Evolutionary conservation across 2,329 filamentous ascomycete genomes (phyloP).

Genomic region (Ophiocordyceps camponoti-leonardi): DNA sequence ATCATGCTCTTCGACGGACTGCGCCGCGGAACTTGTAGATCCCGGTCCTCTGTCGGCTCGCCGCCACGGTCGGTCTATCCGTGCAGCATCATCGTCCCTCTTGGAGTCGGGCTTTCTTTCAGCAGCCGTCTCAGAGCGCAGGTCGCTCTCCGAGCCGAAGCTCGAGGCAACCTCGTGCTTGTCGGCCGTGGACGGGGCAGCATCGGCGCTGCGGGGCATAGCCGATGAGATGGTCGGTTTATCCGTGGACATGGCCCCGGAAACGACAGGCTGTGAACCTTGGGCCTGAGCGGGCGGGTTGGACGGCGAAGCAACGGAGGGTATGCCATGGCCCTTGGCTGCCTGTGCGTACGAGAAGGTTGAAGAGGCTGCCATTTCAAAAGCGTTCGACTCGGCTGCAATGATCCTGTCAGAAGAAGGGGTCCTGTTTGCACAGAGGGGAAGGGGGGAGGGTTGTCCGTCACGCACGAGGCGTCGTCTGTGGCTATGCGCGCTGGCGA

Average conservation of each 20-base stretch:
- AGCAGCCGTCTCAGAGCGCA: slow-evolving; percentile 16
- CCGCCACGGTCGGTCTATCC: slow-evolving; percentile 22
- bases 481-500: slow-evolving; percentile 3
- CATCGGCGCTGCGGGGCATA: slow-evolving; percentile 8
- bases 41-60: slow-evolving; percentile 32
- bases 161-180: slow-evolving; percentile 18
- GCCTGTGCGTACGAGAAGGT: slow-evolving; percentile 92
- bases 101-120: slow-evolving; percentile 15
- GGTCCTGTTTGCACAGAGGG: slow-evolving; percentile 5
- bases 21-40: slow-evolving; percentile 44
- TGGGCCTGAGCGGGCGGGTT: slow-evolving; percentile 9
- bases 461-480: slow-evolving; percentile 4
- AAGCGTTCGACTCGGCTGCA: slow-evolving; percentile 10
- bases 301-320: slow-evolving; percentile 11
- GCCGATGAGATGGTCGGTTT: slow-evolving; percentile 10
- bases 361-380: slow-evolving; percentile 35
- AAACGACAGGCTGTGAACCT: slow-evolving; percentile 11
- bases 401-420: slow-evolving; percentile 10
- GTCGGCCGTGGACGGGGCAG: slow-evolving; percentile 8
- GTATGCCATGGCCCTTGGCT: slow-evolving; percentile 55
- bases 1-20: slow-evolving; percentile 45
- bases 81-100: slow-evolving; percentile 20
- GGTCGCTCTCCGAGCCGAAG: slow-evolving; percentile 19
- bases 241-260: slow-evolving; percentile 12
- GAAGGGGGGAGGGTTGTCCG: slow-evolving; percentile 6